Evolutionary conservation across 2,329 filamentous ascomycete species (phyloP), one percentile per base, ranked within the genome.

Genomic region (Dichotomopilus funicola): DNA sequence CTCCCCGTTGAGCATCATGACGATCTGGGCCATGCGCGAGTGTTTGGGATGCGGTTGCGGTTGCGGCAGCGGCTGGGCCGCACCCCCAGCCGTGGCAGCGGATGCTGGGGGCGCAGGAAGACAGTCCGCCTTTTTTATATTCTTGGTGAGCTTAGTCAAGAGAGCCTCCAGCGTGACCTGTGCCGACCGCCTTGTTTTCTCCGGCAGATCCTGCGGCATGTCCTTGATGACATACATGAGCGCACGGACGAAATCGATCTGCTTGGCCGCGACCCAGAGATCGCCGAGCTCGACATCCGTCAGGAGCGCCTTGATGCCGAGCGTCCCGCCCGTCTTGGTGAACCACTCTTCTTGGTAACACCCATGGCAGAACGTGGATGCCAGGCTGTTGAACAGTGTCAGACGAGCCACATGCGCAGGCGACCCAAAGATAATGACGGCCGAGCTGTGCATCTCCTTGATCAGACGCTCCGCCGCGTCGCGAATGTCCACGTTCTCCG

Each of bases 321-420:
- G 75, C 53, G 88, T 91, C 41, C 94, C 94, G 49, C 92, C 94
- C 40, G 91, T 88, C 72, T 99, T 99, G 51, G 91, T 91, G 67
- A 96, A 99, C 94, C 95, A 99, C 65, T 99, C 94, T 69, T 99
- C 92, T 65, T 94, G 91, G 65, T 96, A 91, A 69, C 94, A 99
- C 61, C 89, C 91, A 68, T 99, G 94, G 64, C 89, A 94, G 68
- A 97, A 96, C 0, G 85, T 86, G 58, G 84, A 87, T 41, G 87
- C 86, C 5, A 99, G 77, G 65, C 92, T 86, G 56, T 79, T 80
- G 72, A 99, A 99, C 71, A 99, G 89, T 0, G 87, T 83, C 7
- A 99, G 78, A 54, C 84, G 85, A 37, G 88, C 83, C 36, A 91
- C 85, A 52, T 87, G 81, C 27, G 79, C 80, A 41, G 85, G 76